These are phyloP conservation scores for Gossypium davidsonii DNA, from an alignment of 441 rosid species.

Conservation along the genomic window DNA sequence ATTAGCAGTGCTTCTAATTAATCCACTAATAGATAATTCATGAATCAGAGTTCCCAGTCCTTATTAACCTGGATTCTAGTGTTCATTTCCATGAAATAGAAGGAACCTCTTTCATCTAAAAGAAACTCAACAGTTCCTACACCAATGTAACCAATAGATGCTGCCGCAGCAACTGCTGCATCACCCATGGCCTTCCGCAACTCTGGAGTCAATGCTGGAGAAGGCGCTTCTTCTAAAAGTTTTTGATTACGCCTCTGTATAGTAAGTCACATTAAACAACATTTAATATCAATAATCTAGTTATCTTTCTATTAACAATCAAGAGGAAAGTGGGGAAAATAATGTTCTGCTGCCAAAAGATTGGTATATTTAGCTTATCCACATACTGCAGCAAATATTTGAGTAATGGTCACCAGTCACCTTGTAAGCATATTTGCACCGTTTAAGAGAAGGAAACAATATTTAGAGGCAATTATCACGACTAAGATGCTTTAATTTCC, in stretches of 20 bases:
- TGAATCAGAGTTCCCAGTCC: slow-evolving; percentile 10
- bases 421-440: neutral
- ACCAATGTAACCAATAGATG: slow-evolving; percentile 92
- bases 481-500: neutral
- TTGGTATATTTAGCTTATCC: neutral
- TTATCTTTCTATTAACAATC: neutral
- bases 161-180: slow-evolving; percentile 97
- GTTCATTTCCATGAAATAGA: slow-evolving; percentile 99
- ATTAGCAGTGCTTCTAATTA: slow-evolving; percentile 8
- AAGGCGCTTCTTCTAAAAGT: slow-evolving; percentile 94
- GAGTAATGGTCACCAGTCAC: neutral
- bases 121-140: slow-evolving; percentile 96
- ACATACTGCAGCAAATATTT: neutral
- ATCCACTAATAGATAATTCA: neutral
- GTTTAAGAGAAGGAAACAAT: neutral
- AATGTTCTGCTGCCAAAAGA: neutral
- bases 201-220: slow-evolving; percentile 91
- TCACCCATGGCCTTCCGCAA: slow-evolving; percentile 97
- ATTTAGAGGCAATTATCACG: neutral
- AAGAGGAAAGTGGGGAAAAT: neutral
- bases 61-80: slow-evolving; percentile 84
- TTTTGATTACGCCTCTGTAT: slow-evolving; percentile 90
- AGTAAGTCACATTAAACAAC: slow-evolving; percentile 23
- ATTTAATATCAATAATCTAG: slow-evolving; percentile 4
- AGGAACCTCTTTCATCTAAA: slow-evolving; percentile 92